Percentiles rank a stretch among this genome's conserved stretches.
Conservation (phyloP, 2,329 filamentous ascomycete genomes). For the Tolypocladium sp. region DNA sequence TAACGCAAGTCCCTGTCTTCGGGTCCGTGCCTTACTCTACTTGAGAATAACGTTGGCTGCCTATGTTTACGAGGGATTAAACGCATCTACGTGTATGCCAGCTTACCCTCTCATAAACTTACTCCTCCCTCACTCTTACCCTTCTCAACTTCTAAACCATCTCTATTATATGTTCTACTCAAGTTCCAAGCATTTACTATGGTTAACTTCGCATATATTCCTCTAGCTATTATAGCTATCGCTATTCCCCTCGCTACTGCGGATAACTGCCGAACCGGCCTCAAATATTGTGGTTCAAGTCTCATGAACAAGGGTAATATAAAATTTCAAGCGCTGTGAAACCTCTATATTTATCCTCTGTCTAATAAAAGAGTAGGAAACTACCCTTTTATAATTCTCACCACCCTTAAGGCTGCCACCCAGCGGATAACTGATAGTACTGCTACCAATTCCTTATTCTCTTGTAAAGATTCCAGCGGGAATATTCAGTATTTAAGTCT, state of each 20-base stretch:
- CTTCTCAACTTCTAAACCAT: neutral
- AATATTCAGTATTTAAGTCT: neutral
- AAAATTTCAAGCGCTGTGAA: too few relatives aligned
- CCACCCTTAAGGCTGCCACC: neutral
- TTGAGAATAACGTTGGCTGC: neutral
- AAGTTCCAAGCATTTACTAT: neutral
- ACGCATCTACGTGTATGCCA: too few relatives aligned
- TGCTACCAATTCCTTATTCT: neutral
- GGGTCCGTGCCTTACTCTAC: neutral
- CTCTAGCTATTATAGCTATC: neutral
- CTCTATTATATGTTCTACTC: neutral
- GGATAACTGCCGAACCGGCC: neutral
- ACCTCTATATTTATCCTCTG: too few relatives aligned
- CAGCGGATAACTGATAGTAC: too few relatives aligned
- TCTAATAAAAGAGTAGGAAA: neutral
- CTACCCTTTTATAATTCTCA: neutral
- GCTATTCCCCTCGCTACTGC: neutral
- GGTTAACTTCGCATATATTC: neutral
- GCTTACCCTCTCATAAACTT: too few relatives aligned
- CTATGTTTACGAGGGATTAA: neutral
- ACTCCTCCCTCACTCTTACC: too few relatives aligned
- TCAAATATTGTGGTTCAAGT: neutral
- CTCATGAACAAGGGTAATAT: neutral
- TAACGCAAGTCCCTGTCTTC: neutral
- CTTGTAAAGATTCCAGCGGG: neutral